Conservation (phyloP, 192 early-diverging fungal species). For the Oehlia diaphana region DNA sequence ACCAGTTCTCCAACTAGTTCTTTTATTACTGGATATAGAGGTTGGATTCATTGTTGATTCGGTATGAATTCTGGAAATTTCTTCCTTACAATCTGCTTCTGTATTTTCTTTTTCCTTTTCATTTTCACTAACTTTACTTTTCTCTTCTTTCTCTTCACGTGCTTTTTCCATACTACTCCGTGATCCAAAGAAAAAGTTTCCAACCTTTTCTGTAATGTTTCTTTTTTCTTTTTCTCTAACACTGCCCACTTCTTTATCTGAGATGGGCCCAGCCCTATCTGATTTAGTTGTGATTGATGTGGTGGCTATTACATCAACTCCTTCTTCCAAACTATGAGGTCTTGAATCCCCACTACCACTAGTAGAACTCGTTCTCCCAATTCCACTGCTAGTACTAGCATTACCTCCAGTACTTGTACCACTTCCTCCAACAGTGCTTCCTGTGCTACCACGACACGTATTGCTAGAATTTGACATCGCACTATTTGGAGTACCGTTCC, state of each 20-base stretch:
- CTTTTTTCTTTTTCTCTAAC: conserved; percentile 26
- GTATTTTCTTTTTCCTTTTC: conserved; percentile 14
- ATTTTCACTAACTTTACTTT: neutral
- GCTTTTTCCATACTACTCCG: conserved; percentile 23
- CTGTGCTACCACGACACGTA: conserved; percentile 13
- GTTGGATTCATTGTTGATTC: neutral
- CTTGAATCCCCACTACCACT: conserved; percentile 38
- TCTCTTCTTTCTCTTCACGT: conserved; percentile 27
- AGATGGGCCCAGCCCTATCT: conserved; percentile 20
- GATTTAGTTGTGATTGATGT: neutral
- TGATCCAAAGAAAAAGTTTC: conserved; percentile 22
- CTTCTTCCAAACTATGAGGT: conserved; percentile 46
- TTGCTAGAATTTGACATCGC: conserved; percentile 8
- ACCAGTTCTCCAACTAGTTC: conserved; percentile 19
- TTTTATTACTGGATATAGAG: conserved; percentile 16
- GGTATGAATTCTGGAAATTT: neutral
- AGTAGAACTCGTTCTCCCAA: conserved; percentile 22
- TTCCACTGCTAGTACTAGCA: conserved; percentile 31
- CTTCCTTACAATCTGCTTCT: neutral
- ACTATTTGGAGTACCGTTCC: conserved; percentile 14
- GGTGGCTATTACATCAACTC: neutral
- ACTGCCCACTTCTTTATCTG: conserved; percentile 17
- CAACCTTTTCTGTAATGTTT: conserved; percentile 29
- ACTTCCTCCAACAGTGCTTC: conserved; percentile 32
- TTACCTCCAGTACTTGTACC: conserved; percentile 33